These are phyloP conservation scores for Urtica urens DNA, from an alignment of 306 rosid species.

Conservation along the genomic window DNA sequence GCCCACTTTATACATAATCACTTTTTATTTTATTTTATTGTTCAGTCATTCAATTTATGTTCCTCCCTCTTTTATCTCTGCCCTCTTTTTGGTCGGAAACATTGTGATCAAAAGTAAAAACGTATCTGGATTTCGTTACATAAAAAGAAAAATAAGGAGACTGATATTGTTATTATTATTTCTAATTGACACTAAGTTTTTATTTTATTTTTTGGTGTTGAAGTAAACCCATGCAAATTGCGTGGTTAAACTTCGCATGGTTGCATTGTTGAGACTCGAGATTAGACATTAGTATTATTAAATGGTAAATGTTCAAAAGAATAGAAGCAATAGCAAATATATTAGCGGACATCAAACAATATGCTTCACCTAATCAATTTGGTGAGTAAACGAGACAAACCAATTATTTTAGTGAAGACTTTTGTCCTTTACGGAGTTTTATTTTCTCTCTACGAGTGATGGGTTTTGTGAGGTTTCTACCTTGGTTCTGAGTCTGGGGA, in stretches of 20 bases:
- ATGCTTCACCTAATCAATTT: not conserved
- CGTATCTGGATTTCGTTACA: not conserved
- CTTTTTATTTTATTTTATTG: not conserved
- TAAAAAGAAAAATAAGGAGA: not conserved
- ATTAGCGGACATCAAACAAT: not conserved
- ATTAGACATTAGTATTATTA: not conserved
- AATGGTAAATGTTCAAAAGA: not conserved
- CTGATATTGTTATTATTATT: not conserved
- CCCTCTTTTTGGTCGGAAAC: conserved; percentile 7
- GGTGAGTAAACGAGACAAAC: not conserved
- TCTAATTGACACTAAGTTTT: not conserved
- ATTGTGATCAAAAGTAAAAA: no score
- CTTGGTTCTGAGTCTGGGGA: no score
- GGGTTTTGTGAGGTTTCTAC: no score
- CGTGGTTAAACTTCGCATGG: not conserved
- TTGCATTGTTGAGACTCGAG: not conserved
- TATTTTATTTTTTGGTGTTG: not conserved
- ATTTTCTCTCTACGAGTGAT: no score
- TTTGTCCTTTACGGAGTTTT: no score
- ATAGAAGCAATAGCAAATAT: not conserved
- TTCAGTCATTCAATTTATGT: not conserved
- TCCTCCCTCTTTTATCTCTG: not conserved
- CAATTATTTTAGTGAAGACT: not conserved
- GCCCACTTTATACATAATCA: conserved; percentile 21
- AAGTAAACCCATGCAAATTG: not conserved